Percentiles rank a stretch among this genome's conserved stretches.
These are phyloP conservation scores for Hypoxylon sp. DNA, from an alignment of 2,329 filamentous ascomycete genomes.

Conservation along the genomic window DNA sequence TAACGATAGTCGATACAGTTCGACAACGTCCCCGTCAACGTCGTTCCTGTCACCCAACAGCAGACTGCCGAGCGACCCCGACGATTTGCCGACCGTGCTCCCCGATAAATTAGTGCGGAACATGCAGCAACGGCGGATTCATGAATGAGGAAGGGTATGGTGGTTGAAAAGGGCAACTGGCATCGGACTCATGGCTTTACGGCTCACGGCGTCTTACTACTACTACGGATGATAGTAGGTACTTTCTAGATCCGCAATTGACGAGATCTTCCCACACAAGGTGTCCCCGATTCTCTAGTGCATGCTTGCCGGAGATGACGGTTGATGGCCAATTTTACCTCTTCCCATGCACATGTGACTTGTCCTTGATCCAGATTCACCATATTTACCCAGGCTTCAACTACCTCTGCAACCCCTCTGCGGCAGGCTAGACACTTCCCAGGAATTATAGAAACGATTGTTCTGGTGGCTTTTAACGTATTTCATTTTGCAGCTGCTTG, in stretches of 20 bases:
- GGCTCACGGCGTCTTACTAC: conserved; percentile 68
- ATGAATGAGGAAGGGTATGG: conserved; percentile 53
- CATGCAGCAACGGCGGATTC: conserved; percentile 33
- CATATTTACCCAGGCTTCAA: conserved; percentile 2
- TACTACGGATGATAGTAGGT: conserved; percentile 69
- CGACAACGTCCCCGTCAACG: conserved; percentile 97
- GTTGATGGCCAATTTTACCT: conserved; percentile 86
- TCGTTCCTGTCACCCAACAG: conserved; percentile 89
- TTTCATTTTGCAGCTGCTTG: background rate
- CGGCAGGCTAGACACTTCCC: background rate
- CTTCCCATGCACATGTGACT: conserved; percentile 43
- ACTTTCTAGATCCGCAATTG: conserved; percentile 71
- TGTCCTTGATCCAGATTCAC: conserved; percentile 19
- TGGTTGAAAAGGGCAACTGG: conserved; percentile 60
- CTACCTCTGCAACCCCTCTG: background rate
- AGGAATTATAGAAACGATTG: background rate
- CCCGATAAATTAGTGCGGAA: conserved; percentile 49
- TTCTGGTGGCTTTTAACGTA: conserved; percentile 7
- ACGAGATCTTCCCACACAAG: conserved; percentile 76
- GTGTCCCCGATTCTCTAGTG: conserved; percentile 88
- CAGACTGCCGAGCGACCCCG: conserved; percentile 86
- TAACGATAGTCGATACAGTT: conserved; percentile 73
- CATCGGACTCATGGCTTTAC: conserved; percentile 63
- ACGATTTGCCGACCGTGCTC: conserved; percentile 78
- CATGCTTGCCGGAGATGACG: conserved; percentile 75